These are phyloP conservation scores for Pestalotiopsis sp. DNA, from an alignment of 2,329 filamentous ascomycete species.

Conservation along the genomic window DNA sequence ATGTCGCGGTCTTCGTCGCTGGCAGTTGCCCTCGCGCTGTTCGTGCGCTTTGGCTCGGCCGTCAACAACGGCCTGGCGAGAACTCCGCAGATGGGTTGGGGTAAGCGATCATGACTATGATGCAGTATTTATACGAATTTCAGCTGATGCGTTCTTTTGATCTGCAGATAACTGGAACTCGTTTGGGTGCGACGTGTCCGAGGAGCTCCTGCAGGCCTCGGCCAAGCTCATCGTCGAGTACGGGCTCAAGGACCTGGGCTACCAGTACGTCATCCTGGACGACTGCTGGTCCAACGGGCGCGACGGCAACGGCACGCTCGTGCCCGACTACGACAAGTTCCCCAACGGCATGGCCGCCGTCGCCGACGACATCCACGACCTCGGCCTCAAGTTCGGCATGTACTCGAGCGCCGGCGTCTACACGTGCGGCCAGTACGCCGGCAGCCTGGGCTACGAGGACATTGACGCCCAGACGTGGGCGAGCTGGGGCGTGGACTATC, in stretches of 20 bases:
- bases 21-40: background rate
- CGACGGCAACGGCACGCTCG: slow-evolving; percentile 5
- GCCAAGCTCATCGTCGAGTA: slow-evolving; percentile 11
- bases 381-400: slow-evolving; percentile 42
- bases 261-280: slow-evolving; percentile 12
- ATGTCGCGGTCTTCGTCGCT: background rate
- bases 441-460: slow-evolving; percentile 53
- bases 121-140: background rate
- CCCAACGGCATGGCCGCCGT: slow-evolving; percentile 38
- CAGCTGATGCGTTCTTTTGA: background rate
- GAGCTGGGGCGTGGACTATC: slow-evolving; percentile 54
- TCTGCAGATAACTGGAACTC: slow-evolving; percentile 13
- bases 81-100: slow-evolving; percentile 8
- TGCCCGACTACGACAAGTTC: slow-evolving; percentile 29
- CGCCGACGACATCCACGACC: slow-evolving; percentile 36
- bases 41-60: background rate
- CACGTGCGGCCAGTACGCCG: slow-evolving; percentile 55
- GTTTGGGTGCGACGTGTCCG: slow-evolving; percentile 13
- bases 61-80: slow-evolving; percentile 11
- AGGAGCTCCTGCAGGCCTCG: slow-evolving; percentile 8
- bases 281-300: slow-evolving; percentile 13
- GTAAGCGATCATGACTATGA: background rate
- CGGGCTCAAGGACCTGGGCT: slow-evolving; percentile 13
- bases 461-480: slow-evolving; percentile 56
- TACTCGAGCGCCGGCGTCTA: slow-evolving; percentile 44